Evolutionary conservation across 148 eudicot genomes (phyloP).

Genomic region (Rhododendron griersonianum): DNA sequence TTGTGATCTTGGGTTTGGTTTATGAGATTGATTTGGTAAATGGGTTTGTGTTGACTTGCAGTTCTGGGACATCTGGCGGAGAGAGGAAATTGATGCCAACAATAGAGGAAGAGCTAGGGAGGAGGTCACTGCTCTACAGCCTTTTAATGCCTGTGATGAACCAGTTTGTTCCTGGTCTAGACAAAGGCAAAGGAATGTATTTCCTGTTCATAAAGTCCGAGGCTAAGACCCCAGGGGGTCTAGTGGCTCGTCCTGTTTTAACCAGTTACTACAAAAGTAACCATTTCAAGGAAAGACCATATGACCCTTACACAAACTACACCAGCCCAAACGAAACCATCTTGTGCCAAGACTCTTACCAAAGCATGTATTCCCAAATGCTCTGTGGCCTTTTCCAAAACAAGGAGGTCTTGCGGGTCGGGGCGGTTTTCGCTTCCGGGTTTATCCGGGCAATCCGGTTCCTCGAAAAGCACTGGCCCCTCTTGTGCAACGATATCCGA

Average conservation of each 20-base stretch:
- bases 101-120: constrained; percentile 59
- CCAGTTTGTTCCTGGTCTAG: constrained; percentile 62
- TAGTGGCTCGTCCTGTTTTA: constrained; percentile 68
- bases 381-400: constrained; percentile 60
- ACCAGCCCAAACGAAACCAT: constrained; percentile 75
- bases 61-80: constrained; percentile 85
- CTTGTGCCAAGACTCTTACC: constrained; percentile 70
- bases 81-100: constrained; percentile 80
- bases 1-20: not conserved
- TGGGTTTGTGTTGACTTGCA: constrained; percentile 16
- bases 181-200: constrained; percentile 82
- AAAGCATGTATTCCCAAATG: constrained; percentile 81
- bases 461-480: constrained; percentile 59
- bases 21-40: not conserved
- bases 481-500: constrained; percentile 43
- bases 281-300: constrained; percentile 52
- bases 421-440: constrained; percentile 86
- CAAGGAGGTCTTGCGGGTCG: constrained; percentile 68
- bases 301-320: constrained; percentile 76
- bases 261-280: constrained; percentile 71
- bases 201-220: constrained; percentile 71
- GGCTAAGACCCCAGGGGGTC: constrained; percentile 66
- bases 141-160: constrained; percentile 79
- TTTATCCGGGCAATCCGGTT: constrained; percentile 77
- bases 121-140: constrained; percentile 61